Base-by-base conservation (phyloP, 2,329 filamentous ascomycete species). In the Fusarium newnesense region DNA sequence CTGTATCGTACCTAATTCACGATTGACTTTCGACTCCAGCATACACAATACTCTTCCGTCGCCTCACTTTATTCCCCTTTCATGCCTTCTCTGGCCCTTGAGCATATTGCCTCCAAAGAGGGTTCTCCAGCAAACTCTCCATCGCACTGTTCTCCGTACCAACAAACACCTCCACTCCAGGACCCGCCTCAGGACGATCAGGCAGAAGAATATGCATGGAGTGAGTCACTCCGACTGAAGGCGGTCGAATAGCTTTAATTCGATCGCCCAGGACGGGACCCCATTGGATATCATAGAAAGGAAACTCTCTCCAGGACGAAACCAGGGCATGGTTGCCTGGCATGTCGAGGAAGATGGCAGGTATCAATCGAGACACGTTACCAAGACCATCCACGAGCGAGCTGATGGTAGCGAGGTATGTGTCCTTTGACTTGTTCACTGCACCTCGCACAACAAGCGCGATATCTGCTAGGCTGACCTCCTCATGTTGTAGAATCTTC, bases 291-390 rank as follows among this genome's bases (percentile, higher is more conserved):
- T 68, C 42, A n/a, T 68, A 68, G 13, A 68, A 68, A 0, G 56
- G 47, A 24, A 68, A 68, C 26, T 68, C 65, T 40, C 65, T 61
- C 65, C 65, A 68, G 2, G 65, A 68, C 1, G 65, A 68, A 5
- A 68, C 24, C 4, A 68, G n/a, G 2, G 30, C 56, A 19, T 68
- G 65, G 1, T 62, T 68, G 4, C 65, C 65, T 0, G 65, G 65
- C 65, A 68, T 68, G 9, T 68, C 65, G 1, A 68, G 30, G 16
- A 68, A 68, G 1, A 68, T 49, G 3, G 26, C 46, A 3, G 65
- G 65, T 4, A 68, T 28, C 1, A 68, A 9, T 13, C 65, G 42
- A 6, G 64, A 46, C 0, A 68, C 56, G 1, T 68, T 68, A 4
- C 26, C n/a, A 3, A 63, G 30, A 16, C 47, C n/a, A 7, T 63